Evolutionary conservation across 805 yeast species (phyloP), one percentile per base, ranked within the genome.

Genomic region (Metschnikowia hibisci): DNA sequence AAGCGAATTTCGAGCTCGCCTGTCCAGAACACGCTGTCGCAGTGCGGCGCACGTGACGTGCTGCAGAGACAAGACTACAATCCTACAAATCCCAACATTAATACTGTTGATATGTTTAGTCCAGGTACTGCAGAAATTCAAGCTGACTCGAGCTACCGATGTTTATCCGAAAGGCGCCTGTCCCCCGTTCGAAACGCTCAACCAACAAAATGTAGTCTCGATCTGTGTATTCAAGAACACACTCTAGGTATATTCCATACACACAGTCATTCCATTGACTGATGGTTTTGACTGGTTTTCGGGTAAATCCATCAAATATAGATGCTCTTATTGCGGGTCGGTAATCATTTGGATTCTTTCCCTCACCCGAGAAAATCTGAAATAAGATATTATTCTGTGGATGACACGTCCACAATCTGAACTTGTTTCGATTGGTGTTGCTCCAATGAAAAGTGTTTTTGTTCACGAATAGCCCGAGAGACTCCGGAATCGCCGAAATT

Each of bases 111-210:
- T 20, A 20, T 8, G 23, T 20, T 20, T 20, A 35, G 11, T 35
- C 39, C 2, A 6, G n/a, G n/a, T 35, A 37, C 8, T 22, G 18
- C 40, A 20, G 32, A 18, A 37, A 30, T 11, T 28, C 23, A 4
- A 37, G 22, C 15, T 14, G 20, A 20, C 20, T 20, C 7, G 40
- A 37, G 22, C 66, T 53, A 3, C 78, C 81, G 27, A 71, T 55
- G 12, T 64, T 66, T 1, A 75, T 63, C 6, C 60, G 46, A 16
- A 71, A 52, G 3, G 47, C 49, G 6, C 77, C 81, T 4, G 48
- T 40, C 0, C 81, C 81, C 5, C 56, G 51, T 46, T 76, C 81
- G 44, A 76, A 72, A 31, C 81, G 52, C 49, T 76, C 81, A n/a
- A 74, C 57, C 16, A 76, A 53, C 7, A 76, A 45, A 4, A 73